A percentile compares a stretch with the other conserved stretches of the same genome.
Conservation (phyloP, 768 basidiomycete species). For the Mycena galericulata region DNA sequence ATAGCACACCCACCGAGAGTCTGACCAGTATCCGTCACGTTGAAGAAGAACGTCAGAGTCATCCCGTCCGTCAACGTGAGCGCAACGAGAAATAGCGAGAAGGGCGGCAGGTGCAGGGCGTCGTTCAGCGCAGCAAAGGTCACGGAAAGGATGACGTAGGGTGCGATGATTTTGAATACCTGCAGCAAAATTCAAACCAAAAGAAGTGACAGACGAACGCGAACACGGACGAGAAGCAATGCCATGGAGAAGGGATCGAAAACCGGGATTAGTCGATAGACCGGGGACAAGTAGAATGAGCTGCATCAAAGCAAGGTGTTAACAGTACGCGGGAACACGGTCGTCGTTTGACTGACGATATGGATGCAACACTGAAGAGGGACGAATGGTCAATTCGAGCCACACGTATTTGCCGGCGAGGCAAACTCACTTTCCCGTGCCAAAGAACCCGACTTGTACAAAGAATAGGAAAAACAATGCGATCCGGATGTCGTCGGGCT, state of each 20-base stretch:
- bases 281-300: slow-evolving; percentile 89
- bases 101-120: slow-evolving; percentile 76
- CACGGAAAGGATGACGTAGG: slow-evolving; percentile 82
- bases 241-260: slow-evolving; percentile 91
- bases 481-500: slow-evolving; percentile 74
- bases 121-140: slow-evolving; percentile 77
- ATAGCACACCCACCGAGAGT: not conserved
- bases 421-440: slow-evolving; percentile 78
- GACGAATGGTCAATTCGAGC: not conserved
- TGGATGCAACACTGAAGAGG: slow-evolving; percentile 76
- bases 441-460: slow-evolving; percentile 89
- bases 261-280: slow-evolving; percentile 87
- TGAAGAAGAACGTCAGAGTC: slow-evolving; percentile 87
- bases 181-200: slow-evolving; percentile 40
- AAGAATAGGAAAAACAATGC: slow-evolving; percentile 89
- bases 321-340: not conserved
- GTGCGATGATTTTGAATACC: slow-evolving; percentile 87
- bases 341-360: slow-evolving; percentile 67
- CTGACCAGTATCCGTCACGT: slow-evolving; percentile 82
- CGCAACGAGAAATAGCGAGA: slow-evolving; percentile 84
- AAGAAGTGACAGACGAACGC: not conserved
- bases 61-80: slow-evolving; percentile 82
- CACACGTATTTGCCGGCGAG: not conserved
- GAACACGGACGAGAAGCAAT: slow-evolving; percentile 65
- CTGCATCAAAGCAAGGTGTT: slow-evolving; percentile 44